phyloP scores from a whole-genome alignment of 768 basidiomycete genomes.

The Bullera alba region DNA sequence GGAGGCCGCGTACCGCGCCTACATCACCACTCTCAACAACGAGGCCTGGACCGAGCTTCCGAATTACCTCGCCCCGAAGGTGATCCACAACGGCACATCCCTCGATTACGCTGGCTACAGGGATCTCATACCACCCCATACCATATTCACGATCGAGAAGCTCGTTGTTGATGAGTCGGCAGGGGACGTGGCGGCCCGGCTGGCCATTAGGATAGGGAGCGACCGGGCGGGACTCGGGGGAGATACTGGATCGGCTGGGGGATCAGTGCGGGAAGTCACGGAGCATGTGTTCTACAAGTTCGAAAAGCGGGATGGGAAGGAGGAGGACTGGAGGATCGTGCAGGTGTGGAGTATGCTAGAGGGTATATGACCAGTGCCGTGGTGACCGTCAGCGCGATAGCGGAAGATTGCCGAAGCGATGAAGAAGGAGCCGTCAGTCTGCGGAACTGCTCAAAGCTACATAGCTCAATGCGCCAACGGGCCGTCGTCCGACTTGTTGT shows the following conservation, averaged over 20 bases:
- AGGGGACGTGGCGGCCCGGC: constrained; percentile 1
- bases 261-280: constrained; percentile 5
- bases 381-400: no score
- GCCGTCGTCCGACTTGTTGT: no score
- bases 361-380: no score
- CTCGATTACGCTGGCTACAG: constrained; percentile 1
- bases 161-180: background rate
- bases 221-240: background rate
- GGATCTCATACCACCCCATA: background rate
- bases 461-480: no score
- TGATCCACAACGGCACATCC: constrained; percentile 4
- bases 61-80: background rate
- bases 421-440: no score
- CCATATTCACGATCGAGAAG: background rate
- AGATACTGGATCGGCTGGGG: no score
- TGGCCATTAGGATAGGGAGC: constrained; percentile 1
- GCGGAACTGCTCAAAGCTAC: no score
- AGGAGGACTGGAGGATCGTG: constrained; percentile 6
- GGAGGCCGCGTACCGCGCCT: background rate
- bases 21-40: background rate
- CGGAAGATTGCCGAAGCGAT: no score
- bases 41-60: background rate
- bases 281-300: constrained; percentile 13
- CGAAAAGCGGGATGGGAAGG: background rate
- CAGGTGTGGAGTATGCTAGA: constrained; percentile 15